Conservation (phyloP, 164 flowering plant genomes). For the Stephania japonica region DNA sequence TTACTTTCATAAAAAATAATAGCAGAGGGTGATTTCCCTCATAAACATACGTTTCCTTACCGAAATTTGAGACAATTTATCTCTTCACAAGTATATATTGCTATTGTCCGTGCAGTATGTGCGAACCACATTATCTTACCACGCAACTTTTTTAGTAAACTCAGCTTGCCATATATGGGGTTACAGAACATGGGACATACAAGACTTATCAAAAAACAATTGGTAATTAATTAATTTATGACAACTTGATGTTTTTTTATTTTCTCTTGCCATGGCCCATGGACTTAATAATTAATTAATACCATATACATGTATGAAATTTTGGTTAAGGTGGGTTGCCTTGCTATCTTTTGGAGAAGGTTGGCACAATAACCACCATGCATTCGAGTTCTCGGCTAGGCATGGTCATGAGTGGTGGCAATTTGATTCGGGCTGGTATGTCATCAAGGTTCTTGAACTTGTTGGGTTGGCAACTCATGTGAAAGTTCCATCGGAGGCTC, state of each 20-base stretch:
- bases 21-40: too few species aligned
- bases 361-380: slow-evolving; percentile 94
- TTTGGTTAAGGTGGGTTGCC: slow-evolving; percentile 57
- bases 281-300: too few species aligned
- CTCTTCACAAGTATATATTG: too few species aligned
- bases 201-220: slow-evolving; percentile 71
- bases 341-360: slow-evolving; percentile 80
- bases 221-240: slow-evolving; percentile 38
- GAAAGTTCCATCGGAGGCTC: too few species aligned
- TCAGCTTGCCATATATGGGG: slow-evolving; percentile 92
- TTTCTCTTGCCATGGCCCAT: too few species aligned
- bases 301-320: too few species aligned
- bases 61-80: too few species aligned
- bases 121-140: slow-evolving; percentile 54
- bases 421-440: slow-evolving; percentile 71
- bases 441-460: neutral
- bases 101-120: slow-evolving; percentile 72
- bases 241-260: too few species aligned
- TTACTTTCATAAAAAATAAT: too few species aligned
- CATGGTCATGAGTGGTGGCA: slow-evolving; percentile 90
- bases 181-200: slow-evolving; percentile 64
- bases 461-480: too few species aligned
- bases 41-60: too few species aligned
- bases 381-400: slow-evolving; percentile 70
- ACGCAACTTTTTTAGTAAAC: slow-evolving; percentile 73